phyloP scores from a whole-genome alignment of 805 yeast genomes.

The Tetrapisispora namnaoensis region DNA sequence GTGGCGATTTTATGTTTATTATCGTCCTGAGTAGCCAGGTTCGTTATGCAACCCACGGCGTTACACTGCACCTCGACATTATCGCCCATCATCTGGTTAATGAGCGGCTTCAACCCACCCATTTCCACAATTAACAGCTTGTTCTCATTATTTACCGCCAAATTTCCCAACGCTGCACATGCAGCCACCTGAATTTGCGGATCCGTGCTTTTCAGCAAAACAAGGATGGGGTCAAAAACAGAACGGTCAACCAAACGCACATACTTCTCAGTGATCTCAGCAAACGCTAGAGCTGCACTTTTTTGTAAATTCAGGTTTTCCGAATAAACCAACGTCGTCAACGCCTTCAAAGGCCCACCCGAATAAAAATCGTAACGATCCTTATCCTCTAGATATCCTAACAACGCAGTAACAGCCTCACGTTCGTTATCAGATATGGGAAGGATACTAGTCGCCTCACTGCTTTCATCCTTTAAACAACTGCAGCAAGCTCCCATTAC shows the following conservation, averaged over 20 bases:
- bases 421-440: constrained; percentile 93
- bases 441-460: constrained; percentile 45
- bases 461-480: constrained; percentile 29
- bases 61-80: constrained; percentile 98
- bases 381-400: constrained; percentile 79
- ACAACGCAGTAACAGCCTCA: constrained; percentile 84
- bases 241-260: constrained; percentile 84
- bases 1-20: constrained; percentile 93
- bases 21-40: constrained; percentile 95
- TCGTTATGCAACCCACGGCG: constrained; percentile 98
- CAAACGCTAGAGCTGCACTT: constrained; percentile 96
- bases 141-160: constrained; percentile 94
- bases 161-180: constrained; percentile 95
- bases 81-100: constrained; percentile 94
- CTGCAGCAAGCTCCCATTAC: constrained; percentile 47
- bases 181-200: constrained; percentile 97
- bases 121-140: constrained; percentile 88
- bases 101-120: constrained; percentile 96
- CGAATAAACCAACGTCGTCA: constrained; percentile 86
- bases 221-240: constrained; percentile 87
- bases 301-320: constrained; percentile 92
- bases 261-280: constrained; percentile 95
- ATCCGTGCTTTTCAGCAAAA: constrained; percentile 76
- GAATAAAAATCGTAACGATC: constrained; percentile 78
- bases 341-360: constrained; percentile 69